Conservation (phyloP, 495 filamentous ascomycete genomes). For the Lasiosphaeriaceae sp. region DNA sequence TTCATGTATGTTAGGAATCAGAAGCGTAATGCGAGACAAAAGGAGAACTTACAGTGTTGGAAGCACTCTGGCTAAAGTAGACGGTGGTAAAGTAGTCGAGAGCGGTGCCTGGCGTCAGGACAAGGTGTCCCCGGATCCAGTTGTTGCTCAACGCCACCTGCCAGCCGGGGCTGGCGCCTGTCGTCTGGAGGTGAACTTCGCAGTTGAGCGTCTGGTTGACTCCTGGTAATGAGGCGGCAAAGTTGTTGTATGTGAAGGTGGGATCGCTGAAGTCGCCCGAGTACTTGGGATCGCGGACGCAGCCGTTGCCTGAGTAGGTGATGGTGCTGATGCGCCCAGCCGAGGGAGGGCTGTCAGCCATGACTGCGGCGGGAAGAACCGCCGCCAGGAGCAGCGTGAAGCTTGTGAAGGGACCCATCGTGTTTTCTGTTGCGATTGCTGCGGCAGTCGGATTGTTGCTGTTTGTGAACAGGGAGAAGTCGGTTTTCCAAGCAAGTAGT, state of each 20-base stretch:
- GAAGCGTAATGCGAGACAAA: background rate
- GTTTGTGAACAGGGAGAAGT: background rate
- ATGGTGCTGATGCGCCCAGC: slow-evolving; percentile 30
- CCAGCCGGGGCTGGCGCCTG: slow-evolving; percentile 36
- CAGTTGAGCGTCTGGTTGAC: slow-evolving; percentile 33
- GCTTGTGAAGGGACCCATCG: slow-evolving; percentile 28
- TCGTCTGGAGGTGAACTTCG: slow-evolving; percentile 35
- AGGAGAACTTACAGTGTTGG: slow-evolving; percentile 26
- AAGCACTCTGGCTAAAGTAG: slow-evolving; percentile 39
- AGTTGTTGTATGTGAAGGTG: slow-evolving; percentile 30
- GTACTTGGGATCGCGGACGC: slow-evolving; percentile 28
- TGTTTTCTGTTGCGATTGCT: background rate
- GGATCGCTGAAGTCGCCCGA: slow-evolving; percentile 34
- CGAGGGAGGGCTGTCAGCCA: slow-evolving; percentile 4
- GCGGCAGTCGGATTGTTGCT: background rate
- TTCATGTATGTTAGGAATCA: background rate
- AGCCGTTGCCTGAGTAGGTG: slow-evolving; percentile 38
- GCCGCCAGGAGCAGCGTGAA: slow-evolving; percentile 23
- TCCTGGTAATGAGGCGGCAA: slow-evolving; percentile 28
- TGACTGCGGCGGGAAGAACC: slow-evolving; percentile 12
- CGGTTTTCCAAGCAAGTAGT: too few species aligned
- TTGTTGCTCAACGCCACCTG: slow-evolving; percentile 37
- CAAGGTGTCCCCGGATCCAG: slow-evolving; percentile 29
- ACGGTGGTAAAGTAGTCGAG: slow-evolving; percentile 36
- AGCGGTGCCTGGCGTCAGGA: slow-evolving; percentile 29